Conservation (phyloP, 2,329 filamentous ascomycete species). For the Cladorrhinum sp. region DNA sequence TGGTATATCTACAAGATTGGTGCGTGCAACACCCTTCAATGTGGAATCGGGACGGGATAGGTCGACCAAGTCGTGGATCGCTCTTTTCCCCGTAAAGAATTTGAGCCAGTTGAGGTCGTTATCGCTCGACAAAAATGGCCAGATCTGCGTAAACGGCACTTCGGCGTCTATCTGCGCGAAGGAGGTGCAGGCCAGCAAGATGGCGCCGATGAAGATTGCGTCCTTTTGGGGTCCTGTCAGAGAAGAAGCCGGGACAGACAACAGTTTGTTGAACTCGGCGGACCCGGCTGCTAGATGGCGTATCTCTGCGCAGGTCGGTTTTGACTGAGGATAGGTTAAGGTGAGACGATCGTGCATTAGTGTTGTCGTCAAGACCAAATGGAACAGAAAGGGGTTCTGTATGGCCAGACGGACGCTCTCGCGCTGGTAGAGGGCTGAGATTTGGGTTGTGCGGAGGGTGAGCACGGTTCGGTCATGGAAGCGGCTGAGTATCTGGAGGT, state of each 20-base stretch:
- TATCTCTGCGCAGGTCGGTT: constrained; percentile 35
- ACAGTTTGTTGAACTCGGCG: constrained; percentile 45
- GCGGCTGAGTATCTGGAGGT: constrained; percentile 37
- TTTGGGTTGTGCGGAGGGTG: constrained; percentile 37
- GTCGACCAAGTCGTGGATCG: constrained; percentile 51
- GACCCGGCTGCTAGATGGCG: constrained; percentile 49
- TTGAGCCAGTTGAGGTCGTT: constrained; percentile 57
- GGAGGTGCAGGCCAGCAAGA: constrained; percentile 44
- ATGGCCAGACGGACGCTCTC: constrained; percentile 39
- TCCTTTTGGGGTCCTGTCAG: constrained; percentile 41
- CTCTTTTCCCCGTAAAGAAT: constrained; percentile 54
- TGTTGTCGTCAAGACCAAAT: constrained; percentile 51
- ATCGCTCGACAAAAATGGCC: constrained; percentile 50
- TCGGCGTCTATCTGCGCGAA: constrained; percentile 44
- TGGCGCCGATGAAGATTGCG: constrained; percentile 45
- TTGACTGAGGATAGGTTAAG: constrained; percentile 5
- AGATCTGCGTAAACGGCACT: constrained; percentile 43
- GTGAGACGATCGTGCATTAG: constrained; percentile 48
- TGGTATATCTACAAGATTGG: no score
- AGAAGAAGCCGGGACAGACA: constrained; percentile 28
- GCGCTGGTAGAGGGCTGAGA: constrained; percentile 35
- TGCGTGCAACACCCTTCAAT: constrained; percentile 35
- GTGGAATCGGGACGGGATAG: constrained; percentile 46
- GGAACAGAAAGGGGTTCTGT: constrained; percentile 51
- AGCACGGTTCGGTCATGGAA: constrained; percentile 44